A percentile compares a stretch with the other conserved stretches of the same genome.
phyloP scores from a whole-genome alignment of 1,284 basidiomycete species.

The Pisolithus thermaeus region DNA sequence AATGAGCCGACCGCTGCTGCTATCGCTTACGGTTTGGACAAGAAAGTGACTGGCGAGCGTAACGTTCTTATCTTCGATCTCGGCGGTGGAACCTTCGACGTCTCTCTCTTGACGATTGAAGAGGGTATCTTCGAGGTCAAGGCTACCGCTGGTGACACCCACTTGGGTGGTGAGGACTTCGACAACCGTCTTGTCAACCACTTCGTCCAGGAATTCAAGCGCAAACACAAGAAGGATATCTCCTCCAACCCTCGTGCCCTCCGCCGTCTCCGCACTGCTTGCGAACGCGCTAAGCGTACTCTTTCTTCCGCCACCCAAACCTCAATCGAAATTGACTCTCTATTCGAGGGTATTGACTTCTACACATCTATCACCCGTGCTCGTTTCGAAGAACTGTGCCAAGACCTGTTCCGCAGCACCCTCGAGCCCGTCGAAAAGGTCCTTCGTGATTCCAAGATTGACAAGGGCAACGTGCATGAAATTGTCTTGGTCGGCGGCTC shows the following conservation, averaged over 20 bases:
- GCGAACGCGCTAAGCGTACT: constrained; percentile 98
- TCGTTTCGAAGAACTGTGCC: constrained; percentile 97
- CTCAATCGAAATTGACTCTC: constrained; percentile 96
- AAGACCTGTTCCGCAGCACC: constrained; percentile 95
- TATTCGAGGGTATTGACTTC: constrained; percentile 98
- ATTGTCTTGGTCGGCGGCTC: constrained; percentile 98
- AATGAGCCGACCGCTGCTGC: constrained; percentile 95
- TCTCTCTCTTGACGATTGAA: constrained; percentile 95
- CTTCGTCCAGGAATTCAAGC: constrained; percentile 98
- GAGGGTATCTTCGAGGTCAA: constrained; percentile 99
- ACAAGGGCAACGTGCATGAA: constrained; percentile 93
- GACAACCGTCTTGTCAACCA: constrained; percentile 98
- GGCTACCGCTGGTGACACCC: constrained; percentile 98
- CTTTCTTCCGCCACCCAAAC: constrained; percentile 97
- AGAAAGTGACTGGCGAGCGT: constrained; percentile 82
- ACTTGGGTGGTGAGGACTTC: constrained; percentile 98
- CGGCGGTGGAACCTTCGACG: constrained; percentile 99
- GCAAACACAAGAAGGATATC: constrained; percentile 97
- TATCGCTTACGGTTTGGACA: constrained; percentile 92
- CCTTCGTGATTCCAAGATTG: constrained; percentile 96
- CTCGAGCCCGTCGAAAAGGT: constrained; percentile 99
- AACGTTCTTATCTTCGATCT: constrained; percentile 98
- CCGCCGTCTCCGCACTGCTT: constrained; percentile 95
- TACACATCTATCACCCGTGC: constrained; percentile 98
- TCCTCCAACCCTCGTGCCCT: constrained; percentile 92